Conservation (phyloP, 257 asterid species). For the Perilla frutescens region DNA sequence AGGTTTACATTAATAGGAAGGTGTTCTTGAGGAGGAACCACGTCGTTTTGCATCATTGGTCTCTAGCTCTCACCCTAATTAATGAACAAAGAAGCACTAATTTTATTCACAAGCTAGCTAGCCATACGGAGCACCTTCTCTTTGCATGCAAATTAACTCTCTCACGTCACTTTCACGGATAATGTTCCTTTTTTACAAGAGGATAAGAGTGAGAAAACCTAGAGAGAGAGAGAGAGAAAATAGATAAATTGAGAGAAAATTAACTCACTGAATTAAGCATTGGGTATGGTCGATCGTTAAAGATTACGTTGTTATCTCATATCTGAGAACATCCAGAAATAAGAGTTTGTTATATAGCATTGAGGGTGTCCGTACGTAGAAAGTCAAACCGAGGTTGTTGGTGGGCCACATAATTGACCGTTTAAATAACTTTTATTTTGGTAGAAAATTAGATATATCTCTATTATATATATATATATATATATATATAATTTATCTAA, state of each 20-base stretch:
- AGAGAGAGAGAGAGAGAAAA: conserved; percentile 7
- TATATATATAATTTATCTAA: no score
- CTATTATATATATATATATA: neutral
- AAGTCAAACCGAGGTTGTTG: conserved; percentile 44
- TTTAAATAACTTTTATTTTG: conserved; percentile 26
- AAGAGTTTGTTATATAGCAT: conserved; percentile 42
- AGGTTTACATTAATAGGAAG: conserved; percentile 34
- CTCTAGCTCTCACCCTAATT: conserved; percentile 22
- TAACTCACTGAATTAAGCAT: conserved; percentile 36
- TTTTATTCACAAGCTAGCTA: neutral
- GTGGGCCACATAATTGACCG: conserved; percentile 34
- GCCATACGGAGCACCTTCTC: conserved; percentile 19
- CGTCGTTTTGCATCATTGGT: conserved; percentile 33
- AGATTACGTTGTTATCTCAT: conserved; percentile 8
- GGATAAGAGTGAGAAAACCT: conserved; percentile 22
- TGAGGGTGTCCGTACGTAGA: conserved; percentile 41
- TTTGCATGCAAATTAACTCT: conserved; percentile 11
- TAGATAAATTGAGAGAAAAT: neutral
- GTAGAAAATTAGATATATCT: neutral
- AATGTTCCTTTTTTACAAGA: neutral
- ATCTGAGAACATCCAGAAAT: conserved; percentile 15
- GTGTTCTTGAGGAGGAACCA: conserved; percentile 42
- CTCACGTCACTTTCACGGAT: conserved; percentile 32
- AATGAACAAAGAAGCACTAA: conserved; percentile 22
- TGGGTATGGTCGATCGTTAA: conserved; percentile 16